These are phyloP conservation scores for Metarhizium rileyi DNA, from an alignment of 2,329 filamentous ascomycete genomes.

Conservation along the genomic window DNA sequence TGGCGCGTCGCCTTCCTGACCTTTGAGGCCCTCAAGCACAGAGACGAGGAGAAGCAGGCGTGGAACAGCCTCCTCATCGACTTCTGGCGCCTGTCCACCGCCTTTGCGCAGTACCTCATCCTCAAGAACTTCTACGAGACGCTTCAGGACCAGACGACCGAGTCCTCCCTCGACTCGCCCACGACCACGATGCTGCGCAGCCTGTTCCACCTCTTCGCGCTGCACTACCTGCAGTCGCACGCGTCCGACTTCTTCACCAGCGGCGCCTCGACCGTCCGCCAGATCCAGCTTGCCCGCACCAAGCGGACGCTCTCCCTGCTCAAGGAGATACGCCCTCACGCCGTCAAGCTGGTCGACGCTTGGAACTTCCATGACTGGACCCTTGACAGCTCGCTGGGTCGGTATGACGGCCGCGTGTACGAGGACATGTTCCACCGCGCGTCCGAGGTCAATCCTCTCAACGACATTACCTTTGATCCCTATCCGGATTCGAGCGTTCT, in stretches of 20 bases:
- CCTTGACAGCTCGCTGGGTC: conserved; percentile 59
- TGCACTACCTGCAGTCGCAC: conserved; percentile 54
- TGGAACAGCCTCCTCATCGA: conserved; percentile 73
- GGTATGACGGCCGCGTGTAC: conserved; percentile 66
- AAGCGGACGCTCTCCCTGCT: conserved; percentile 60
- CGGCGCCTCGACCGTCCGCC: conserved; percentile 58
- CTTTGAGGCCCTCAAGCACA: conserved; percentile 65
- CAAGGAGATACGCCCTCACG: conserved; percentile 63
- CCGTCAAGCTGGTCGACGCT: conserved; percentile 59
- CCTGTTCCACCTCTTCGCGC: conserved; percentile 75
- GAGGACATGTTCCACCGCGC: conserved; percentile 68
- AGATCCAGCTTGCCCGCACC: conserved; percentile 60
- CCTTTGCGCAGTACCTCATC: conserved; percentile 67
- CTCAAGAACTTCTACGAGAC: conserved; percentile 60
- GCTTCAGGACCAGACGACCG: conserved; percentile 34
- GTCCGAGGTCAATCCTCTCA: conserved; percentile 63
- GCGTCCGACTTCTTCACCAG: conserved; percentile 64
- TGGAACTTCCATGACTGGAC: conserved; percentile 76
- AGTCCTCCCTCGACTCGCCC: conserved; percentile 43
- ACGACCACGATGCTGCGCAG: conserved; percentile 52
- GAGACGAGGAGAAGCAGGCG: conserved; percentile 63
- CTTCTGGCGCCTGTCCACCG: conserved; percentile 67
- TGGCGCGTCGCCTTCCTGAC: conserved; percentile 68
- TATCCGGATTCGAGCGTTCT: conserved; percentile 42
- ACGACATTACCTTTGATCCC: conserved; percentile 61